Evolutionary conservation across 805 yeast genomes (phyloP).

Genomic region (Kazachstania bromeliacearum): DNA sequence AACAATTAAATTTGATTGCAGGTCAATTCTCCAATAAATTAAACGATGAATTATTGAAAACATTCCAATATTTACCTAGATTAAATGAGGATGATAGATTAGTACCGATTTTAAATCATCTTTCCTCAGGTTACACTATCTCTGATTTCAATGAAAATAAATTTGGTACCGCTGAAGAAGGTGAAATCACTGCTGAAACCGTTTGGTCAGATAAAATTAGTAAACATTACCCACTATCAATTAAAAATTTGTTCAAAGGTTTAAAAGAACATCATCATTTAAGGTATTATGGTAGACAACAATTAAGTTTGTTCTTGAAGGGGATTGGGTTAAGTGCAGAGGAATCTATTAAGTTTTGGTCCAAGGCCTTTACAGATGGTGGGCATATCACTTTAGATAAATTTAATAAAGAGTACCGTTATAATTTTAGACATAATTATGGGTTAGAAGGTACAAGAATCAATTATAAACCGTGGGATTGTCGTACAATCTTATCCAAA

Average conservation of each 20-base stretch:
- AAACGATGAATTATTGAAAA: conserved; percentile 43
- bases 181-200: conserved; percentile 51
- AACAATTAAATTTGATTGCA: conserved; percentile 62
- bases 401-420: conserved; percentile 80
- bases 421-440: conserved; percentile 80
- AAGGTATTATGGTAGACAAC: conserved; percentile 76
- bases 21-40: conserved; percentile 56
- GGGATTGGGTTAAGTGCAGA: conserved; percentile 83
- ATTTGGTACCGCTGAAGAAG: conserved; percentile 27
- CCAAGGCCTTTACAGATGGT: conserved; percentile 47
- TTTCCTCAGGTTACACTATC: conserved; percentile 63
- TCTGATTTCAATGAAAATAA: conserved; percentile 33
- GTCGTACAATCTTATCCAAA: conserved; percentile 63
- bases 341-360: conserved; percentile 84
- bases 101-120: conserved; percentile 70
- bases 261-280: conserved; percentile 58
- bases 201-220: conserved; percentile 46
- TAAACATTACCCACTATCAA: conserved; percentile 77
- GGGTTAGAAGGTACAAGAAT: conserved; percentile 88
- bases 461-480: conserved; percentile 79
- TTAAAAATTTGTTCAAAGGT: conserved; percentile 54
- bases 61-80: conserved; percentile 72
- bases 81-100: conserved; percentile 88
- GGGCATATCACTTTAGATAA: conserved; percentile 53
- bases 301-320: conserved; percentile 73